Percentiles rank a stretch among this genome's conserved stretches.
These are phyloP conservation scores for Entoloma clypeatum DNA, from an alignment of 1,284 basidiomycete species.

Conservation along the genomic window DNA sequence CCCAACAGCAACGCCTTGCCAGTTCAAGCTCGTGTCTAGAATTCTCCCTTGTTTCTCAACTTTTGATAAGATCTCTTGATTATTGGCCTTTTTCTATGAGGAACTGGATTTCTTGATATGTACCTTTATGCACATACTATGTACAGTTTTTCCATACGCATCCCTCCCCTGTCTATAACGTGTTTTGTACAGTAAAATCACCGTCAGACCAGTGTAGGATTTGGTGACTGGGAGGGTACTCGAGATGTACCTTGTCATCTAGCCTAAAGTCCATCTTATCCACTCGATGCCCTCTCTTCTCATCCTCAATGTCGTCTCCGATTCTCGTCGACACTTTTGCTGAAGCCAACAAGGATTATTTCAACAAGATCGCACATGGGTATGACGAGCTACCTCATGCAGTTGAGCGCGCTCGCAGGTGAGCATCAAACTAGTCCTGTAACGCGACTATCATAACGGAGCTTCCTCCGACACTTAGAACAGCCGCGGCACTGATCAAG, in stretches of 20 bases:
- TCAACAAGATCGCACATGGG: constrained; percentile 19
- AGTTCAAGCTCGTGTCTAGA: too few species aligned
- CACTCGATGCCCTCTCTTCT: neutral
- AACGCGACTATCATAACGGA: neutral
- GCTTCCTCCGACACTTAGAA: constrained; percentile 17
- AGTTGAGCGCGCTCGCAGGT: constrained; percentile 24
- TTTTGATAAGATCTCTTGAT: too few species aligned
- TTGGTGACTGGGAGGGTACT: constrained; percentile 10
- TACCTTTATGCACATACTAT: too few species aligned
- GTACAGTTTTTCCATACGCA: too few species aligned
- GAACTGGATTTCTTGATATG: too few species aligned
- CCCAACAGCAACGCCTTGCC: too few species aligned
- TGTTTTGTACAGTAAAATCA: too few species aligned
- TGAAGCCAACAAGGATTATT: constrained; percentile 25
- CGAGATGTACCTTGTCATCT: constrained; percentile 1
- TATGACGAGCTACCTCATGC: constrained; percentile 23
- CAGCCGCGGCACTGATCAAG: constrained; percentile 38
- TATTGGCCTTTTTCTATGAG: too few species aligned
- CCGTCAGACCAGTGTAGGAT: too few species aligned
- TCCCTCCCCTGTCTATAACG: too few species aligned
- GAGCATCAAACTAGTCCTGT: neutral
- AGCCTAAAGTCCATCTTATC: neutral
- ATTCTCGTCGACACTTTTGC: constrained; percentile 7
- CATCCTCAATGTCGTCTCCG: neutral
- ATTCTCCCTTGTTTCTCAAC: too few species aligned